phyloP scores from a whole-genome alignment of 1,139 yeast genomes.

The Taphrina pruni region DNA sequence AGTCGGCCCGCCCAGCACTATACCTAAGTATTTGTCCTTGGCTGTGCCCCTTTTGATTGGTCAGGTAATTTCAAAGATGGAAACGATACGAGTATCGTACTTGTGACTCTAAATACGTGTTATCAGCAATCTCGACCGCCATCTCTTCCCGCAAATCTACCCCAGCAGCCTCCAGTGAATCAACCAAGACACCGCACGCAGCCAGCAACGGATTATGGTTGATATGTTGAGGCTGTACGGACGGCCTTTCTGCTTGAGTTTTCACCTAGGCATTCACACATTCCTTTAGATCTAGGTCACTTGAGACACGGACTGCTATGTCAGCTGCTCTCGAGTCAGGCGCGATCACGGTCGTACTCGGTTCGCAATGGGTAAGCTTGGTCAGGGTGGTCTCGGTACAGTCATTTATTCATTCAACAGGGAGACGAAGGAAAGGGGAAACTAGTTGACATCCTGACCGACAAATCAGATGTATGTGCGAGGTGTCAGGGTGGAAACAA shows the following conservation, averaged over 20 bases:
- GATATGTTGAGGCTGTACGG: not conserved
- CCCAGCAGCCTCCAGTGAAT: too few species aligned
- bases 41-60: not conserved
- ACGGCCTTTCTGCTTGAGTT: not conserved
- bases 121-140: not conserved
- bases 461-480: constrained; percentile 93
- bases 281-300: constrained; percentile 4
- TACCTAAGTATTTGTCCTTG: not conserved
- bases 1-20: not conserved
- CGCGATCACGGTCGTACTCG: constrained; percentile 37
- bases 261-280: constrained; percentile 10
- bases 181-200: too few species aligned
- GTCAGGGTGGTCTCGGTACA: not conserved
- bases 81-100: not conserved
- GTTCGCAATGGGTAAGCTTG: constrained; percentile 32
- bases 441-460: constrained; percentile 90
- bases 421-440: constrained; percentile 99
- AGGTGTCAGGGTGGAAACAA: constrained; percentile 96
- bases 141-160: constrained; percentile 2
- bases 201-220: too few species aligned
- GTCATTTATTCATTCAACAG: constrained; percentile 57
- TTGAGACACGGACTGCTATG: not conserved
- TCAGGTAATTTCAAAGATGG: too few species aligned
- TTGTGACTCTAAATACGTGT: not conserved
- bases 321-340: constrained; percentile 21